Evolutionary conservation across 169 alveolate species (phyloP), one percentile per base, ranked within the genome.

Genomic region (Amoebophrya sp.): DNA sequence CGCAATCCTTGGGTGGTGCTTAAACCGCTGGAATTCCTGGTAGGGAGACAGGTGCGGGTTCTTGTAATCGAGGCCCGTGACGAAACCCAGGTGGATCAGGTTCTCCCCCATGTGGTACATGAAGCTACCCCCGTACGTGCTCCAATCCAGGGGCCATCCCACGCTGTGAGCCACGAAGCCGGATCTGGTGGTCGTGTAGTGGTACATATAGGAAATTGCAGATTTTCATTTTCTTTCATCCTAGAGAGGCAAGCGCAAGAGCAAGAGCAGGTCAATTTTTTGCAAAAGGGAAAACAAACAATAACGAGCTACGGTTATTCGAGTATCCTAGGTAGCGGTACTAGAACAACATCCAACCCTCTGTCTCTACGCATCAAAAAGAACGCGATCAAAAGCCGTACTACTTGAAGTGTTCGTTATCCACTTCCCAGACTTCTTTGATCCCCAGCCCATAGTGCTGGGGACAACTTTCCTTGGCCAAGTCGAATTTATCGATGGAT

Each of bases 111-210:
- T 93, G 90, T 97, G 98, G 93, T 97, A 97, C 92, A 96, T 92
- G 93, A 97, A 97, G 40, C 96, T 77, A n/a, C 93, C 98, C 39
- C 98, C 98, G 77, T 95, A 96, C 41, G 95, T 94, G 77, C 93
- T 53, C 88, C 91, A 32, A 77, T 94, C 95, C 83, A 96, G 77
- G 18, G 98, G 98, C 97, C 97, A 97, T 14, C 96, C 97, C 32
- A 97, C 96, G 0, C 97, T 94, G 41, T 39, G 90, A 0, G 40
- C 12, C 40, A 39, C 41, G 90, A 39, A 77, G 25, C 90, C 41
- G 2, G 90, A 40, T 0, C 90, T 77, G 88, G 29, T 77, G 35
- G 88, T n/a, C n/a, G 39, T 47, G 66, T 47, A 12, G 66, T 12
- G 66, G 66, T 47, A 47, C 29, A 12, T 47, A 18, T 47, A 18